Conservation (phyloP, 192 early-diverging fungal genomes). For the Linnemannia hyalina region DNA sequence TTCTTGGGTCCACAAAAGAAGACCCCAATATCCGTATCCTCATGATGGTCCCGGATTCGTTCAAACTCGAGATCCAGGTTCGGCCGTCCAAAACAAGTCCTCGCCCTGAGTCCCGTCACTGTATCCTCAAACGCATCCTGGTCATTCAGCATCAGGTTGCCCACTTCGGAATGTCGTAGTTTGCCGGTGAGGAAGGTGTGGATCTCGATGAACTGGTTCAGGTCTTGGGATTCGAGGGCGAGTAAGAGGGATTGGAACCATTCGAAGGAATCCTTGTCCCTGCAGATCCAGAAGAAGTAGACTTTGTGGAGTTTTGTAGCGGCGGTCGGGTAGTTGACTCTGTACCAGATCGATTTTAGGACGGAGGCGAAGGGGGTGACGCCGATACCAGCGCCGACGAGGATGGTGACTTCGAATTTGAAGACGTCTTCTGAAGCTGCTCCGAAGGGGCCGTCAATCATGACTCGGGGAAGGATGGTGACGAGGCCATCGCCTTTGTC, state of each 20-base stretch:
- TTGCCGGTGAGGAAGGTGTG: slow-evolving; percentile 78
- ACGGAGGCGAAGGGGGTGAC: slow-evolving; percentile 85
- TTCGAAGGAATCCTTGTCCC: slow-evolving; percentile 78
- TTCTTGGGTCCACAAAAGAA: slow-evolving; percentile 85
- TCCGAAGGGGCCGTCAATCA: slow-evolving; percentile 82
- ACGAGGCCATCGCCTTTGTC: slow-evolving; percentile 24
- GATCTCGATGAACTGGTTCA: slow-evolving; percentile 73
- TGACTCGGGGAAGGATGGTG: slow-evolving; percentile 62
- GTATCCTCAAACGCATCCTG: slow-evolving; percentile 55
- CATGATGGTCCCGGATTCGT: slow-evolving; percentile 54
- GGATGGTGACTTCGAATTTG: slow-evolving; percentile 75
- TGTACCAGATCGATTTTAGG: slow-evolving; percentile 79
- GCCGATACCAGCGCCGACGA: slow-evolving; percentile 84
- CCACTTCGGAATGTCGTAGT: slow-evolving; percentile 70
- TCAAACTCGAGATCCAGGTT: slow-evolving; percentile 61
- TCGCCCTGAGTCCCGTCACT: slow-evolving; percentile 59
- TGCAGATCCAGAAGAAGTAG: slow-evolving; percentile 84
- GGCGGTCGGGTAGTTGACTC: slow-evolving; percentile 67
- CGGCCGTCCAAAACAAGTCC: slow-evolving; percentile 62
- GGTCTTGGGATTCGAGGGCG: slow-evolving; percentile 72
- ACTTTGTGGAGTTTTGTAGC: slow-evolving; percentile 69
- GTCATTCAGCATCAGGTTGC: slow-evolving; percentile 70
- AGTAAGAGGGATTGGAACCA: slow-evolving; percentile 86
- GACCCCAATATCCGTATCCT: slow-evolving; percentile 75
- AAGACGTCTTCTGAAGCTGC: slow-evolving; percentile 79